A percentile compares a stretch with the other conserved stretches of the same genome.
These are phyloP conservation scores for Eucalyptus tenuipes DNA, from an alignment of 345 rosid species.

Conservation along the genomic window DNA sequence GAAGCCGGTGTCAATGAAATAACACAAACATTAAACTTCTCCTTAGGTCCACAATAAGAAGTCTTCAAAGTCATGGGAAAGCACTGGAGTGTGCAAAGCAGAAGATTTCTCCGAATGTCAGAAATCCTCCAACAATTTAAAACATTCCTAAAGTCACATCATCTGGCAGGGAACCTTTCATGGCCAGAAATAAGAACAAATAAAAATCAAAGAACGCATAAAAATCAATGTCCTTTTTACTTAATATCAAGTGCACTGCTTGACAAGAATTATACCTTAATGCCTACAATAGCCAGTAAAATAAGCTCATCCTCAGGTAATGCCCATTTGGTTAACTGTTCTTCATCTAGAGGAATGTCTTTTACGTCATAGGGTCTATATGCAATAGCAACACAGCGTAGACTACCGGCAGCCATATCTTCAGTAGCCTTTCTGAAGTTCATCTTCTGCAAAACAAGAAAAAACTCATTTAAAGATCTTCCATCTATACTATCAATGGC, in stretches of 20 bases:
- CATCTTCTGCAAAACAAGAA: conserved; percentile 27
- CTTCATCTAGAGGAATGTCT: conserved; percentile 63
- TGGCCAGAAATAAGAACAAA: background rate
- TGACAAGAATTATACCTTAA: conserved; percentile 37
- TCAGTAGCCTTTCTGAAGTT: conserved; percentile 45
- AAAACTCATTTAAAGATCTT: background rate
- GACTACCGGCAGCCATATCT: conserved; percentile 77
- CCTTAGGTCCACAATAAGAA: background rate
- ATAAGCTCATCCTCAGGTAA: conserved; percentile 87
- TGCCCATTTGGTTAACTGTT: conserved; percentile 49
- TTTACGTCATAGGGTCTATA: conserved; percentile 50
- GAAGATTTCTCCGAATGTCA: background rate
- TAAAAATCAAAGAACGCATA: background rate
- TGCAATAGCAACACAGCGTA: conserved; percentile 94
- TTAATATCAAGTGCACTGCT: background rate
- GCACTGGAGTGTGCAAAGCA: background rate
- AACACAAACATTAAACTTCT: background rate
- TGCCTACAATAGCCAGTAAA: conserved; percentile 80
- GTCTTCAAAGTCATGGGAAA: background rate
- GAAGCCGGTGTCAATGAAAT: background rate
- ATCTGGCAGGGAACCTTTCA: background rate
- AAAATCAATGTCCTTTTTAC: background rate
- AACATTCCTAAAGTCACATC: background rate
- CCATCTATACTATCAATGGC: background rate
- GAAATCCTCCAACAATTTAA: background rate